phyloP scores from a whole-genome alignment of 495 filamentous ascomycete genomes.

The Astrothelium subdiscretum region DNA sequence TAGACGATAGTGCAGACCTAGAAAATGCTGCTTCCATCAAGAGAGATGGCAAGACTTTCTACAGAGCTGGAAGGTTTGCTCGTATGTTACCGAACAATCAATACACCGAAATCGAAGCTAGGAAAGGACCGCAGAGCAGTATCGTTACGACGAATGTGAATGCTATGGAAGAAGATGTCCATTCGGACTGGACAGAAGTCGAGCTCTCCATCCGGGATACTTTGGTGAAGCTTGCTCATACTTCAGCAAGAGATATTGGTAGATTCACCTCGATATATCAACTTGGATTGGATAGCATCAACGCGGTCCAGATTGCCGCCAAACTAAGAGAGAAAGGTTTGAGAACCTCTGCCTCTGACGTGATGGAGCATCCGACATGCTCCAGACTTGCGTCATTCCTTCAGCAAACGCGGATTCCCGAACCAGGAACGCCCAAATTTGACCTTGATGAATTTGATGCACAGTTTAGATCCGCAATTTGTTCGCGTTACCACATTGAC shows the following conservation, averaged over 20 bases:
- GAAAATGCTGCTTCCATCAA: conserved; percentile 13
- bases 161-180: background rate
- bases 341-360: conserved; percentile 48
- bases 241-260: conserved; percentile 12
- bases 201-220: conserved; percentile 43
- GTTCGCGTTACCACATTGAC: conserved; percentile 4
- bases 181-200: conserved; percentile 35
- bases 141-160: background rate
- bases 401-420: background rate
- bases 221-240: conserved; percentile 41
- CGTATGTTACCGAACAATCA: conserved; percentile 18
- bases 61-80: conserved; percentile 21
- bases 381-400: conserved; percentile 31
- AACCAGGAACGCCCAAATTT: background rate
- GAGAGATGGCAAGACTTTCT: conserved; percentile 14
- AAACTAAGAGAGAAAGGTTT: conserved; percentile 23
- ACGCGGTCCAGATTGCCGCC: conserved; percentile 31
- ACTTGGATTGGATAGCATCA: conserved; percentile 34
- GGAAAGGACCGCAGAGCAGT: conserved; percentile 1
- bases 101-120: background rate
- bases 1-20: conserved; percentile 11
- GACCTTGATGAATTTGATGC: conserved; percentile 34
- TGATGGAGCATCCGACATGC: conserved; percentile 52
- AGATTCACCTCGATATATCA: conserved; percentile 29
- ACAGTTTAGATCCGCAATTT: conserved; percentile 22